Evolutionary conservation across 208 protist genomes (phyloP).

Genomic region (Crithidia acanthocephali): DNA sequence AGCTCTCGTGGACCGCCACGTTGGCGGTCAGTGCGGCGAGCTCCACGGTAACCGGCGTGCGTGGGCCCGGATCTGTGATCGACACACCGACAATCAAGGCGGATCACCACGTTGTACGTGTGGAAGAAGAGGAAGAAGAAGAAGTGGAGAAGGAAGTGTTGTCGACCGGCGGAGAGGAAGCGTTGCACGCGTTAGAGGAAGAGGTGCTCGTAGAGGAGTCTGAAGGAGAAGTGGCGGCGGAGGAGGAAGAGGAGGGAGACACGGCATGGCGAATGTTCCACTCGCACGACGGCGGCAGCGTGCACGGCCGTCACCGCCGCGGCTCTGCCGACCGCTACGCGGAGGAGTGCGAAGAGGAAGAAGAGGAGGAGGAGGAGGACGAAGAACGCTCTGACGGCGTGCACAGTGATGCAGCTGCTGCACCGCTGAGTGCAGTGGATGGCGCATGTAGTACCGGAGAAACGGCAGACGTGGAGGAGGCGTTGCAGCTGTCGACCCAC

Average conservation of each 20-base stretch:
- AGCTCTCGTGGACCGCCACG: constrained; percentile 1
- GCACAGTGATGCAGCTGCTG: too few relatives aligned
- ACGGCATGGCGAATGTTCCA: neutral
- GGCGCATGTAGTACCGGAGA: too few relatives aligned
- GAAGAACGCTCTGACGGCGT: too few relatives aligned
- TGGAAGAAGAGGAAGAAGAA: neutral
- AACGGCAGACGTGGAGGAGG: too few relatives aligned
- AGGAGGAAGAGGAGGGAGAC: neutral
- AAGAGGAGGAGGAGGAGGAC: neutral
- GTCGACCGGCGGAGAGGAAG: neutral
- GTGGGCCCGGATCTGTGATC: neutral
- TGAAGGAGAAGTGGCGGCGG: neutral
- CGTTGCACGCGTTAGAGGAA: too few relatives aligned
- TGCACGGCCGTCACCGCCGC: neutral
- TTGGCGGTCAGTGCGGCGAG: constrained; percentile 10
- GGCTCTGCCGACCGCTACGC: neutral
- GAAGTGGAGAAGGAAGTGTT: neutral
- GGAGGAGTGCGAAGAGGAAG: neutral
- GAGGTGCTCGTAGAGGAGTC: too few relatives aligned
- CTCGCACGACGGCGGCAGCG: neutral
- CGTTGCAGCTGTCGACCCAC: too few relatives aligned
- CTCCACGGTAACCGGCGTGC: neutral
- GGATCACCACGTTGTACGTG: neutral
- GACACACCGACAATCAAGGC: constrained; percentile 9
- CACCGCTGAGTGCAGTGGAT: too few relatives aligned